Evolutionary conservation across 192 early-diverging fungal species (phyloP).

Genomic region (Coemansia umbellata): DNA sequence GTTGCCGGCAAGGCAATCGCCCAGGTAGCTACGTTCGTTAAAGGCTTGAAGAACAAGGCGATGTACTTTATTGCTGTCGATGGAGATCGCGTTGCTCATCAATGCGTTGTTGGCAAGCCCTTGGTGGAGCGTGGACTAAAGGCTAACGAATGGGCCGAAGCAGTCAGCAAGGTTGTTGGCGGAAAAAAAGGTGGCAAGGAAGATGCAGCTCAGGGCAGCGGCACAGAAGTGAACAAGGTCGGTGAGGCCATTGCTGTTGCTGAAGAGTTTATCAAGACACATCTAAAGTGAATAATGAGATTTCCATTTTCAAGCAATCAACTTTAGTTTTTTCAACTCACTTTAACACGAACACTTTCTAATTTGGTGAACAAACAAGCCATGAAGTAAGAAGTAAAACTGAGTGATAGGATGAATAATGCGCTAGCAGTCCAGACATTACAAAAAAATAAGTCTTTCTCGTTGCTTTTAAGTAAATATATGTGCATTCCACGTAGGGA

Average conservation of each 20-base stretch:
- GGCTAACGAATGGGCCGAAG: conserved; percentile 88
- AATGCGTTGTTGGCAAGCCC: conserved; percentile 77
- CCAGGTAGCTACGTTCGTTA: conserved; percentile 74
- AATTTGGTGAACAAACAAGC: too few relatives aligned
- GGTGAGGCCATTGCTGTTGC: conserved; percentile 76
- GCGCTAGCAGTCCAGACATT: too few relatives aligned
- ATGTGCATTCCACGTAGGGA: too few relatives aligned
- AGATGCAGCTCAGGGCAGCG: conserved; percentile 88
- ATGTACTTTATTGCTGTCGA: conserved; percentile 81
- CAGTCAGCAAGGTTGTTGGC: conserved; percentile 76
- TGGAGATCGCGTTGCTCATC: conserved; percentile 69
- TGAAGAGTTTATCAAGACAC: conserved; percentile 65
- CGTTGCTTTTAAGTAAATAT: too few relatives aligned
- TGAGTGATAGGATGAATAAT: too few relatives aligned
- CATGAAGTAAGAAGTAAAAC: too few relatives aligned
- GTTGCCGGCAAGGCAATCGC: conserved; percentile 83
- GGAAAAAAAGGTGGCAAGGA: conserved; percentile 96
- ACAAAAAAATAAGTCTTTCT: too few relatives aligned
- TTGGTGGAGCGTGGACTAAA: conserved; percentile 75
- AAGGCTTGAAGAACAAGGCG: conserved; percentile 79
- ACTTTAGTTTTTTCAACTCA: too few relatives aligned
- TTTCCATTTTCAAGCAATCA: too few relatives aligned
- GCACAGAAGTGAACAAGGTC: conserved; percentile 58
- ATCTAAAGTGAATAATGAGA: background rate
- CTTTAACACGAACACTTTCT: too few relatives aligned